Conservation (phyloP, 1,284 basidiomycete genomes). For the Wallemia mellicola region DNA sequence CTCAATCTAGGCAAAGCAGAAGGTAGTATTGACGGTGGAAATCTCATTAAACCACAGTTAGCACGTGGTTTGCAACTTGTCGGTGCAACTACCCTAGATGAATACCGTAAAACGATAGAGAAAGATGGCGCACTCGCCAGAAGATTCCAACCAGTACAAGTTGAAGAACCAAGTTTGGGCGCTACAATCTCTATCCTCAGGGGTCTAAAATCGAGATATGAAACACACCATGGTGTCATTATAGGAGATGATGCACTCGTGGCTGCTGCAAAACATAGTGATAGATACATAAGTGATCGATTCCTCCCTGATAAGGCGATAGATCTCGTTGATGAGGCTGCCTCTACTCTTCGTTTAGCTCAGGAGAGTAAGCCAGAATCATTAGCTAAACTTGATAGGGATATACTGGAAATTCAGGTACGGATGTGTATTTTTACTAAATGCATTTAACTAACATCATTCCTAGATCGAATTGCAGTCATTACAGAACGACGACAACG, state of each 20-base stretch:
- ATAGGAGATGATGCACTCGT: constrained; percentile 65
- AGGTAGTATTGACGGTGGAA: constrained; percentile 66
- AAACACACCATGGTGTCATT: constrained; percentile 67
- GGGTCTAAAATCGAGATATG: constrained; percentile 53
- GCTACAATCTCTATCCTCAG: constrained; percentile 66
- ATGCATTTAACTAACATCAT: not conserved
- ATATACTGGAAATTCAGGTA: constrained; percentile 37
- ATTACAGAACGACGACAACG: constrained; percentile 59
- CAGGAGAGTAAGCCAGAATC: constrained; percentile 72
- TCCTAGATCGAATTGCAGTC: constrained; percentile 61
- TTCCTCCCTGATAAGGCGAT: constrained; percentile 73
- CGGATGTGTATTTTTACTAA: not conserved
- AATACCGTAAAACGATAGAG: constrained; percentile 68
- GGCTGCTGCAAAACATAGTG: constrained; percentile 24
- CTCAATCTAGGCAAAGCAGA: constrained; percentile 72
- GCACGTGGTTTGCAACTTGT: constrained; percentile 59
- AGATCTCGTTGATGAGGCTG: constrained; percentile 58
- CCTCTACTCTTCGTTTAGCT: constrained; percentile 54
- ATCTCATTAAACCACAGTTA: constrained; percentile 67
- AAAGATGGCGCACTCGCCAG: constrained; percentile 74
- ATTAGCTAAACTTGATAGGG: constrained; percentile 49
- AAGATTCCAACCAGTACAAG: constrained; percentile 59
- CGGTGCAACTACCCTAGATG: constrained; percentile 64
- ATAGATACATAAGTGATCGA: constrained; percentile 57
- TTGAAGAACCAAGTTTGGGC: constrained; percentile 61